Base-by-base conservation (phyloP, 2,329 filamentous ascomycete species). In the Colletotrichum sansevieriae region DNA sequence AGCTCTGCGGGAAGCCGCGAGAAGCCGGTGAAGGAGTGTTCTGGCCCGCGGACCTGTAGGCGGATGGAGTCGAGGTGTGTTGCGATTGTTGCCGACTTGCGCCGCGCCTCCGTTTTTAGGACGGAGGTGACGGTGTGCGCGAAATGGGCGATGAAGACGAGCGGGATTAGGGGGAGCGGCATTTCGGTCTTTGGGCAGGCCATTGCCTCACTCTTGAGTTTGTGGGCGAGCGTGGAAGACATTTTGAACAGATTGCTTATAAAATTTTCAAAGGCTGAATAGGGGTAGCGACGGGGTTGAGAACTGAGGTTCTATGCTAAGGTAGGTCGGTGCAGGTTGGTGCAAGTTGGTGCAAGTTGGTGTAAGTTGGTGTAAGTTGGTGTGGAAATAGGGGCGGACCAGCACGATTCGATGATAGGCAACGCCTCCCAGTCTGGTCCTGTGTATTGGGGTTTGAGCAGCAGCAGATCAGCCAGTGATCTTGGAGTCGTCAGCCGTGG, bases 111-210 rank as follows among this genome's bases (percentile, higher is more conserved):
- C 3, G 33, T 44, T 11, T 62, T 66, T 2, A 69, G 49, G 25
- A 69, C 49, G 9, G 35, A 29, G 18, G 63, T 44, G 12, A 65
- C 55, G 8, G 66, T 69, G 6, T 69, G 66, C 33, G 66, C 62
- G 35, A 69, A 66, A 62, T 69, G 66, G 35, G 63, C 62, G 66
- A 66, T 20, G 62, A 69, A 66, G 62, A 66, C 66, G 43, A 69
- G 22, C 13, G 66, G 66, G 20, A 69, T 43, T 13, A 69, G 51
- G 3, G 66, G 62, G 25, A 69, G 56, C 12, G 66, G 66, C 66
- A 69, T 69, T 7, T 65, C 43, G 35, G n/a, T 29, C 15, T 51
- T 51, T 5, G 47, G 49, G 43, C 55, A 59, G 55, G 47, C 41
- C 47, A 29, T 56, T 22, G 62, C 49, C 8, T 65, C 66, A 22